Base-by-base conservation (phyloP, 2,329 filamentous ascomycete species). In the Penicillium sp. region DNA sequence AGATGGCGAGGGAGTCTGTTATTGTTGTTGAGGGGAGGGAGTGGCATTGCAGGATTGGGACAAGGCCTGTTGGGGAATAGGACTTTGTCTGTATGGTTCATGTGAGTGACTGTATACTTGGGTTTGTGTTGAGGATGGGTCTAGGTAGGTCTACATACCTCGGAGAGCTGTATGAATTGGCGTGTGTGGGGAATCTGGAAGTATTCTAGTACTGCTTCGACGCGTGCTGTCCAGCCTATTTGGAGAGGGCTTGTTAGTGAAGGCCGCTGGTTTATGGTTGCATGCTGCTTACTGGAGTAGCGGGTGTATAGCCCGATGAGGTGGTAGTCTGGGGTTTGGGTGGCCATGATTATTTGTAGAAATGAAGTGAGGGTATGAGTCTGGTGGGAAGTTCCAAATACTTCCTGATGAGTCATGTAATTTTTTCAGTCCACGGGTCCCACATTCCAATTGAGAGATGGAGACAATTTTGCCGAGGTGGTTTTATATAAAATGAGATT, bases 181-280 rank as follows among this genome's bases (percentile, higher is more conserved):
- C 53, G 48, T 0, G 66, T 66, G 53, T 74, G 63, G 5, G 67
- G 67, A 25, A 75, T 73, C 15, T 68, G 53, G 54, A 74, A 74
- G 59, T 74, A 74, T 50, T 74, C 69, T 36, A 75, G 54, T 9
- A 75, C 63, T 4, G 67, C 63, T 38, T 71, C 70, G 6, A 74
- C 69, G 21, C 72, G 70, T 2, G 65, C 61, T 19, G 72, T 73
- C 72, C 72, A 75, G 54, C 72, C 72, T 75, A 21, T n/a, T 55
- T 50, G 13, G 21, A 43, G 19, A 19, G 25, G 25, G 25, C n/a
- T 45, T 47, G 23, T 31, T 23, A 27, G 29, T 10, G 6, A 38
- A 9, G 15, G 25, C 7, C 21, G 38, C 9, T 29, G 23, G 7
- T 13, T 10, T 41, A 45, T 19, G 23, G 10, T 29, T 33, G 6